Base-by-base conservation (phyloP, 352 stramenopile genomes). In the Pythium rishiriense region DNA sequence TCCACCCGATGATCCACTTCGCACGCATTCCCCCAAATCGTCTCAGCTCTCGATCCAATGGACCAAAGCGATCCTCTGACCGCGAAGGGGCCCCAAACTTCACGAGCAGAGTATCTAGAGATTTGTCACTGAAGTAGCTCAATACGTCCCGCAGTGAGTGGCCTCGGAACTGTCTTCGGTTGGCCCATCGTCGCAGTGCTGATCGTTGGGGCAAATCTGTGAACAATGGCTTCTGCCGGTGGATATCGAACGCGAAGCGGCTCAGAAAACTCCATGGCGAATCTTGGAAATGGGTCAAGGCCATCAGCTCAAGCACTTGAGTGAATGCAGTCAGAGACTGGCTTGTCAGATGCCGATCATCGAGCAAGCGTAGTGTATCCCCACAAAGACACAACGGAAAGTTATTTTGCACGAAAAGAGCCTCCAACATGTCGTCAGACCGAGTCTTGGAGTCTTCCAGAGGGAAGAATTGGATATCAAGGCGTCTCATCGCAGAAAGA, bases 401-500 rank as follows among this genome's bases (percentile, higher is more conserved):
- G 29, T 85, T 77, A 19, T 75, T 71, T 17, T 88, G 69, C 8
- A 93, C 83, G 3, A 94, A 72, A 12, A 96, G 72, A 6, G 74
- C 62, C 43, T 96, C 83, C 14, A 93, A 25, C 31, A 96, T 82
- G 61, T 91, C 76, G 25, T 90, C 70, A 46, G 91, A 90, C 52
- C 81, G 85, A 46, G 88, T 90, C 39, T 75, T 79, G 2, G 85
- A 92, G 59, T 96, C 85, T 35, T 91, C 71, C 6, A 94, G 69
- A 17, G 75, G 75, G 58, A 92, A 93, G 37, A 93, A 92, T 58
- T 92, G 79, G 49, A 93, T 64, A 45, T 93, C 82, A 6, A 96
- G 53, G 3, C 70, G 61, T 17, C 75, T 76, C 0, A 76, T 78
- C 7, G 91, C 65, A 9, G 72, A 73, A 12, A 88, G 37, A n/a